Conservation (phyloP, 179 eudicot genomes). For the Kewa caespitosa region DNA sequence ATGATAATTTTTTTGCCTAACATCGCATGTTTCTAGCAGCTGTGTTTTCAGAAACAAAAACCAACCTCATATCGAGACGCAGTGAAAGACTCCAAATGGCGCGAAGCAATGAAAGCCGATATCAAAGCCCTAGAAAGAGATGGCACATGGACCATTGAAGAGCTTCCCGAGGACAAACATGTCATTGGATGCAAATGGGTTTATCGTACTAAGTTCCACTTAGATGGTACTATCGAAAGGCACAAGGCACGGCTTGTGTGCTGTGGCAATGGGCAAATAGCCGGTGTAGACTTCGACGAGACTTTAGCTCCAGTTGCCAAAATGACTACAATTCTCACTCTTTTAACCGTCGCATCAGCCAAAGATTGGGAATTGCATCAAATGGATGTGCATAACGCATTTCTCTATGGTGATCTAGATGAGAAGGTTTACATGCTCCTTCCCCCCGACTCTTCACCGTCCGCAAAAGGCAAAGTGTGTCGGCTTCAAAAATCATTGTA, state of each 20-base stretch:
- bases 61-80: too few species aligned
- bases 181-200: not conserved
- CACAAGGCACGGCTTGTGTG: not conserved
- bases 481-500: too few species aligned
- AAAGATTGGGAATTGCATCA: not conserved
- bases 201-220: not conserved
- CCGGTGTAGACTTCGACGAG: not conserved
- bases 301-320: not conserved
- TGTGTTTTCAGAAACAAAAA: too few species aligned
- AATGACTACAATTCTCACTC: not conserved
- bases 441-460: too few species aligned
- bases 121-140: not conserved
- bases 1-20: too few species aligned
- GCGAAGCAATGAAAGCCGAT: not conserved
- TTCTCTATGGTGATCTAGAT: not conserved
- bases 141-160: not conserved
- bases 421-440: too few species aligned
- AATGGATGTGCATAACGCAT: not conserved
- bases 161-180: not conserved
- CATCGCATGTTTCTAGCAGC: too few species aligned
- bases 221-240: not conserved
- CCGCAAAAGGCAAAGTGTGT: too few species aligned
- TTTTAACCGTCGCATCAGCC: not conserved
- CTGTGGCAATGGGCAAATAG: not conserved
- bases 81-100: not conserved